Base-by-base conservation (phyloP, 495 filamentous ascomycete species). In the Tuber melanosporum region DNA sequence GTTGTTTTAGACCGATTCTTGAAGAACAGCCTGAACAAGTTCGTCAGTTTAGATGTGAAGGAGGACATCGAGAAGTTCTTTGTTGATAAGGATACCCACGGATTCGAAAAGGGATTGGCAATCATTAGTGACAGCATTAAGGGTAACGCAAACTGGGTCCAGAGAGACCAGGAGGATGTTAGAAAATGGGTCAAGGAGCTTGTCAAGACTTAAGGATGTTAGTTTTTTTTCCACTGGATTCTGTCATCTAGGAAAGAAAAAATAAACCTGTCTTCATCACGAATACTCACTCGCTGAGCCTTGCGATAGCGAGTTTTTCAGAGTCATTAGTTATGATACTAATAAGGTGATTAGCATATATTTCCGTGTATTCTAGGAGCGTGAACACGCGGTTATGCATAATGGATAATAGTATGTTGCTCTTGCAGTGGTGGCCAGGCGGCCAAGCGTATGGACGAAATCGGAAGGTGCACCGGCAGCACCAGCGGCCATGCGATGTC, bases 1-100 rank as follows among this genome's bases (percentile, higher is more conserved):
- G 91, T 97, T 44, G 89, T 97, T 41, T 86, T 97, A 72, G 94
- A 98, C 85, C 90, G 94, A 36, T 95, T 97, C 85, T 83, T 99
- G 79, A 90, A 91, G 78, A 87, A 91, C 79, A 90, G 89, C 36
- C 86, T 99, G 76, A 87, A 88, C 71, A 92, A 92, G 82, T 98
- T 97, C 83, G 88, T 91, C 1, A 90, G 91, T 79, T 85, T 87
- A 39, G 87, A 88, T 80, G 87, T 89, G n/a, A 88, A 91, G 76
- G 86, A 88, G 75, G 94, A 97, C 70, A 97, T 99, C 81, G 86
- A 90, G 71, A 83, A 83, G 10, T 98, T 99, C 87, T 98, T 98
- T 86, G 86, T 88, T 79, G 88, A 87, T 75, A 95, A 94, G 85
- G 91, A 96, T 83, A 94, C 90, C 26, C 89, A 88, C 79, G 93